Base-by-base conservation (phyloP, 306 rosid genomes). In the apple (Malus domestica) region DNA sequence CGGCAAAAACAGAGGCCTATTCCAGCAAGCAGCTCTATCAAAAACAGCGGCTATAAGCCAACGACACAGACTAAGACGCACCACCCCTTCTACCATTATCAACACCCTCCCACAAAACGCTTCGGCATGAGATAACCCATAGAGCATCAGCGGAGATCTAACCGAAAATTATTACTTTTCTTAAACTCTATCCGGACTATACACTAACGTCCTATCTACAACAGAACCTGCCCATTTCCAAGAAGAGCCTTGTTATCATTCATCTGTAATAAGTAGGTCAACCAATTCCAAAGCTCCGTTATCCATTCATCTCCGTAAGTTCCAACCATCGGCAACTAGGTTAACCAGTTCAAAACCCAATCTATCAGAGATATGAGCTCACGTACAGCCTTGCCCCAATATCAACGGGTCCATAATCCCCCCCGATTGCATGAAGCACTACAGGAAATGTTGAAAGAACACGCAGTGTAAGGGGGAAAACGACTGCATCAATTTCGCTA, bases 341-440 rank as follows among this genome's bases (percentile, higher is more conserved):
- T 62, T 74, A 32, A 73, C 72, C 62, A 15, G 71, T 68, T 73
- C 67, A 67, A 78, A 70, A 68, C 73, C 77, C 72, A 78, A 45
- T 74, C 49, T 90, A 86, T 74, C 44, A 77, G 71, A 86, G 74
- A 79, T 92, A 95, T 15, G 98, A 95, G 87, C 90, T 85, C 89
- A 83, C 83, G 83, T 83, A 95, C 60, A 95, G 82, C 89, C 93
- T 87, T 75, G 76, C 97, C 76, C 96, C 91, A 45, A 92, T 80
- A 80, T 92, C 93, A 67, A 90, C 61, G 46, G 97, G 92, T 70
- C 97, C 97, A 73, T 89, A 82, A 71, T 92, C 97, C 75, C 98
- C 97, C 33, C 98, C 97, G 30, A 88, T 75, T 16, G 97, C 87
- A 82, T 92, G 96, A 76, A 95, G 93, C 33, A 83, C 90, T 8